phyloP scores from a whole-genome alignment of 1,139 yeast genomes.

The Candida freyschussii region DNA sequence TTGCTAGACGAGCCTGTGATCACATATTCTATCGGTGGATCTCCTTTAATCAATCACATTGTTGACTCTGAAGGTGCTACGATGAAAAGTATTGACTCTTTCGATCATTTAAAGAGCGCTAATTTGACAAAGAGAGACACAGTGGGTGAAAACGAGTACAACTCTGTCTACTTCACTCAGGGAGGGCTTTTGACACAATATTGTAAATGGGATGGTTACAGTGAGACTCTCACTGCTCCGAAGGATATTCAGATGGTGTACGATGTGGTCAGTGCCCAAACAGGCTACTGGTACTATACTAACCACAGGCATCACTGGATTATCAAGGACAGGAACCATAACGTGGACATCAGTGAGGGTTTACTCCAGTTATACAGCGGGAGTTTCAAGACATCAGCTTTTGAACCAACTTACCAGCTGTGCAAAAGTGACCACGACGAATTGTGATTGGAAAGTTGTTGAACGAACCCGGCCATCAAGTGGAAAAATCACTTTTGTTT shows the following conservation, averaged over 20 bases:
- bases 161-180: slow-evolving; percentile 2
- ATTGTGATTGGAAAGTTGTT: neutral
- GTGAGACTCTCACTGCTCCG: slow-evolving; percentile 1
- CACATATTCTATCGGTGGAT: too few relatives aligned
- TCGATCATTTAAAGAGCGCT: slow-evolving; percentile 1
- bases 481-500: too few relatives aligned
- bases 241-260: slow-evolving; percentile 3
- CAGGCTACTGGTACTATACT: slow-evolving; percentile 2
- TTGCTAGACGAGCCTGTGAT: too few relatives aligned
- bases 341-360: slow-evolving; percentile 1
- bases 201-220: slow-evolving; percentile 2
- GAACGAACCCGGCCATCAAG: too few relatives aligned
- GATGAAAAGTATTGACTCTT: slow-evolving; percentile 1
- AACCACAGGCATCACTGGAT: slow-evolving; percentile 3
- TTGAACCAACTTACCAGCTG: neutral
- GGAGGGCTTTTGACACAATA: slow-evolving; percentile 2
- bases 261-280: slow-evolving; percentile 1
- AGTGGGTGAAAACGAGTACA: slow-evolving; percentile 3
- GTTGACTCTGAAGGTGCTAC: too few relatives aligned
- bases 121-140: slow-evolving; percentile 2
- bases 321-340: slow-evolving; percentile 2
- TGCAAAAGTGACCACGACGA: slow-evolving; percentile 1
- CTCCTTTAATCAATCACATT: too few relatives aligned
- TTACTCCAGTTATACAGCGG: neutral
- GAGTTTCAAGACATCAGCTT: neutral